Evolutionary conservation across 176 grass and related monocot species (phyloP).

Genomic region (Eragrostis nindensis): DNA sequence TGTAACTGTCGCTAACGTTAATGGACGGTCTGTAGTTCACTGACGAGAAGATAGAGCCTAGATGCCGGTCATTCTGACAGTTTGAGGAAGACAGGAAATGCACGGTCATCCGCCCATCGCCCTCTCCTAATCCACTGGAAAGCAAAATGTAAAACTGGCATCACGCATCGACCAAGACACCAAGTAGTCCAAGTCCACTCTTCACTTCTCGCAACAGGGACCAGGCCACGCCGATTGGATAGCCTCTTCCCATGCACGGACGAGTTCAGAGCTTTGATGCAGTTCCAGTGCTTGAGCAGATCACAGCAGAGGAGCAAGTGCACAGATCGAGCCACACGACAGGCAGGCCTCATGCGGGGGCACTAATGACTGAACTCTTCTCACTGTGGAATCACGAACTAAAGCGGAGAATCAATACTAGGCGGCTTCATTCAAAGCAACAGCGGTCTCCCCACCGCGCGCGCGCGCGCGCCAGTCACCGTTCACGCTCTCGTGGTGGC

Average conservation of each 20-base stretch:
- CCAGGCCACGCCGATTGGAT: neutral
- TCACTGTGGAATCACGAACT: conserved; percentile 21
- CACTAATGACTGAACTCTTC: neutral
- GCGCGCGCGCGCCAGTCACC: neutral
- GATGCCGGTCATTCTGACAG: no score
- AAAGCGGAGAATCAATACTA: conserved; percentile 33
- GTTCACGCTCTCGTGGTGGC: neutral
- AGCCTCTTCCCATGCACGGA: conserved; percentile 3
- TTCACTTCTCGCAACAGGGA: neutral
- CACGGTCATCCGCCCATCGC: no score
- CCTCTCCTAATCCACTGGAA: neutral
- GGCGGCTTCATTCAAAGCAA: conserved; percentile 56
- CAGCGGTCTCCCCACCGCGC: conserved; percentile 1
- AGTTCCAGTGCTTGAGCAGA: neutral
- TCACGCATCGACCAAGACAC: neutral
- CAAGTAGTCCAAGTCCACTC: neutral
- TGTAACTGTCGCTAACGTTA: no score
- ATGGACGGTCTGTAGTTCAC: no score
- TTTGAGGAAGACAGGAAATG: no score
- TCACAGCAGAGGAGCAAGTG: neutral
- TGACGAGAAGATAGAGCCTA: no score
- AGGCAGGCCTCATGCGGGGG: conserved; percentile 8
- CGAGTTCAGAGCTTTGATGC: conserved; percentile 24
- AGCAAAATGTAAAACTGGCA: neutral
- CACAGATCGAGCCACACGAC: neutral